Conservation (phyloP, 352 stramenopile genomes). For the Blastocystis hominis region DNA sequence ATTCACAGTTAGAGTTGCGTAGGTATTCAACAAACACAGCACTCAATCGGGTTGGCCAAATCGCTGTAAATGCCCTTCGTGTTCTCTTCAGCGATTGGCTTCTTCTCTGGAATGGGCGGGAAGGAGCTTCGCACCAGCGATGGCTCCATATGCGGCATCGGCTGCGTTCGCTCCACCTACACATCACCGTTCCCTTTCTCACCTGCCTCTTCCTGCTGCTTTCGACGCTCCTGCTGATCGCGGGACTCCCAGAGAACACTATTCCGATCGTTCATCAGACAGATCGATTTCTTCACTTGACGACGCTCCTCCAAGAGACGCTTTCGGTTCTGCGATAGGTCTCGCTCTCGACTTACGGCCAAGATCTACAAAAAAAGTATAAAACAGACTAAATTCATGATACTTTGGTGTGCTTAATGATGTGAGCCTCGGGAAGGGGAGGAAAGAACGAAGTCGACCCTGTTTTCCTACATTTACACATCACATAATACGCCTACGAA, state of each 20-base stretch:
- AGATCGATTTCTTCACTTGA: conserved; percentile 48
- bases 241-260: not conserved
- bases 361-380: not conserved
- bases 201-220: not conserved
- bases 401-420: not conserved
- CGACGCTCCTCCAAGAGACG: conserved; percentile 33
- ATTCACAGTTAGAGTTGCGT: no score
- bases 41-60: not conserved
- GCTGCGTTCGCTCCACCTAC: conserved; percentile 12
- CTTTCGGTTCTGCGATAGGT: not conserved
- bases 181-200: not conserved
- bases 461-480: not conserved
- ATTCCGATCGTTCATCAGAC: not conserved
- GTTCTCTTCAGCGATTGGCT: not conserved
- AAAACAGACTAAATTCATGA: not conserved
- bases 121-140: not conserved
- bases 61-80: not conserved
- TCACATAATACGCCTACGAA: not conserved
- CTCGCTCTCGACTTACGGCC: not conserved
- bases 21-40: not conserved
- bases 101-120: conserved; percentile 3
- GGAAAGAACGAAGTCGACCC: not conserved
- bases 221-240: conserved; percentile 3
- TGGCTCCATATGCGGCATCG: not conserved
- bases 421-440: not conserved